phyloP scores from a whole-genome alignment of 2,329 filamentous ascomycete species.

The Lachnellula hyalina region DNA sequence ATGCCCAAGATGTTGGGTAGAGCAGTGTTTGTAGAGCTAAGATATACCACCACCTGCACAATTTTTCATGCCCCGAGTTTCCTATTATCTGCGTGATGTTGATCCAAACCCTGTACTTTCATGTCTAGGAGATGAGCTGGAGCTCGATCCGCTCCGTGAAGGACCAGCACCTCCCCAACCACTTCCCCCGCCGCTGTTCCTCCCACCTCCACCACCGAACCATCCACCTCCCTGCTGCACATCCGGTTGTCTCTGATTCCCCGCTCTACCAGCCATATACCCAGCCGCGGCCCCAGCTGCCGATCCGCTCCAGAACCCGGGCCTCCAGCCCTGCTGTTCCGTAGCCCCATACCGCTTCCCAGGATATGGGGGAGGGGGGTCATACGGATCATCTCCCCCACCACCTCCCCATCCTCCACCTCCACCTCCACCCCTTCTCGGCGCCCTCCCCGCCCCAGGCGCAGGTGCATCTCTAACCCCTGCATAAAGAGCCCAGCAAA shows the following conservation, averaged over 20 bases:
- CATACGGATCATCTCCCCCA: slow-evolving; percentile 33
- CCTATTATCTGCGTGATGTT: slow-evolving; percentile 50
- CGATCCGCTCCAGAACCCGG: slow-evolving; percentile 66
- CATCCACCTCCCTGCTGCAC: slow-evolving; percentile 13
- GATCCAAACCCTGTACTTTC: slow-evolving; percentile 71
- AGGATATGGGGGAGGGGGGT: slow-evolving; percentile 31
- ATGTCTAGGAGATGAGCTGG: slow-evolving; percentile 44
- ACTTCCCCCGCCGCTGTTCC: slow-evolving; percentile 11
- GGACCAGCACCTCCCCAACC: slow-evolving; percentile 27
- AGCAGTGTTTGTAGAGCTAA: slow-evolving; percentile 18
- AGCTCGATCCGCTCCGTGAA: slow-evolving; percentile 28
- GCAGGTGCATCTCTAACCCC: slow-evolving; percentile 2
- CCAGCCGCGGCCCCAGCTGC: slow-evolving; percentile 63
- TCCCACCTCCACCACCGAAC: slow-evolving; percentile 15
- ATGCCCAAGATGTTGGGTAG: slow-evolving; percentile 10
- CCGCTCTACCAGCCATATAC: slow-evolving; percentile 53
- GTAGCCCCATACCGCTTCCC: slow-evolving; percentile 20
- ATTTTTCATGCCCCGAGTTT: slow-evolving; percentile 1
- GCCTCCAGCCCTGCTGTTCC: slow-evolving; percentile 52
- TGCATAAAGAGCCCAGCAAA: slow-evolving; percentile 51
- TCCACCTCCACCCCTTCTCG: slow-evolving; percentile 31
- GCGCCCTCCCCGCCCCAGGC: background rate
- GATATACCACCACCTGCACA: slow-evolving; percentile 1
- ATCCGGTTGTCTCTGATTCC: slow-evolving; percentile 33
- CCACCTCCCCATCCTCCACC: slow-evolving; percentile 37